A percentile compares a stretch with the other conserved stretches of the same genome.
Conservation (phyloP, 2,329 filamentous ascomycete species). For the Pseudogymnoascus sp. region DNA sequence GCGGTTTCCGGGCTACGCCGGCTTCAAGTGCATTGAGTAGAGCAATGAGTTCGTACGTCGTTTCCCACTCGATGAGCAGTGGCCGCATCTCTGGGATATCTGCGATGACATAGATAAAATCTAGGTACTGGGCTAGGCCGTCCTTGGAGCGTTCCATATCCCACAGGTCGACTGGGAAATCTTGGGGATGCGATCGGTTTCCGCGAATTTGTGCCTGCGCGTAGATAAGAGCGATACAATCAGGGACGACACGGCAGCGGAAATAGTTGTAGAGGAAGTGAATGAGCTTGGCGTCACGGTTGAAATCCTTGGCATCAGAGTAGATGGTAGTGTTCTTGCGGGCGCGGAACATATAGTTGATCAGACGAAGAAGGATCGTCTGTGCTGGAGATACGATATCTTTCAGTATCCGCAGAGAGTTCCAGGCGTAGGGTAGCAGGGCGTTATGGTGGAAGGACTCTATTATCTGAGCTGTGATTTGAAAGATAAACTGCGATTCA, state of each 20-base stretch:
- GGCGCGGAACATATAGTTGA: slow-evolving; percentile 80
- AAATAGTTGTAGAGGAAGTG: slow-evolving; percentile 93
- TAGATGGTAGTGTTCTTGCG: slow-evolving; percentile 35
- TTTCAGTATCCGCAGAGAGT: slow-evolving; percentile 82
- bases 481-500: slow-evolving; percentile 89
- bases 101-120: slow-evolving; percentile 84
- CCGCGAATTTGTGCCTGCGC: slow-evolving; percentile 83
- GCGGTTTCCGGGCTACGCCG: slow-evolving; percentile 74
- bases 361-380: slow-evolving; percentile 81
- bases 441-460: slow-evolving; percentile 86
- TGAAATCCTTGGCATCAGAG: slow-evolving; percentile 44
- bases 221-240: slow-evolving; percentile 90
- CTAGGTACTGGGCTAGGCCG: slow-evolving; percentile 85
- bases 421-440: slow-evolving; percentile 85
- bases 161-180: slow-evolving; percentile 93
- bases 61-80: slow-evolving; percentile 85
- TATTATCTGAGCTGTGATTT: slow-evolving; percentile 92
- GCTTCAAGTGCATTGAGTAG: slow-evolving; percentile 80
- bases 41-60: slow-evolving; percentile 79
- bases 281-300: slow-evolving; percentile 54
- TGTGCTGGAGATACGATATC: slow-evolving; percentile 95
- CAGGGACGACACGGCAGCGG: slow-evolving; percentile 83
- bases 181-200: slow-evolving; percentile 64
- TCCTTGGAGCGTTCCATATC: slow-evolving; percentile 97
- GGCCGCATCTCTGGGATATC: slow-evolving; percentile 77